Conservation (phyloP, 2,329 filamentous ascomycete genomes). For the Trichoderma atrobrunneum region DNA sequence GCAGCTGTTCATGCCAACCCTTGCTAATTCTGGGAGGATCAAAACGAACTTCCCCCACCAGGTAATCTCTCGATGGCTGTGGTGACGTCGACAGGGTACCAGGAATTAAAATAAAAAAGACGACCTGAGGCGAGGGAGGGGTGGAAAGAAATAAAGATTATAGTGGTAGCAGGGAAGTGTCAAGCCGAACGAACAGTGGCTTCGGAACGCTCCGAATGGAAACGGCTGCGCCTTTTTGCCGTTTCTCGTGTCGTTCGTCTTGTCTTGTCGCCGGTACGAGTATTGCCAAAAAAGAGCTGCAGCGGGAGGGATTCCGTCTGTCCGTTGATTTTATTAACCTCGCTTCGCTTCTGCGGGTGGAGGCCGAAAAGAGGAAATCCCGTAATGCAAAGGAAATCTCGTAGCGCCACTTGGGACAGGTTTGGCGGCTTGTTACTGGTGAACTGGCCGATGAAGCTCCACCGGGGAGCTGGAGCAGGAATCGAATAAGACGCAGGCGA, state of each 20-base stretch:
- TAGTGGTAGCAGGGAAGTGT: background rate
- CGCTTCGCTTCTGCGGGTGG: slow-evolving; percentile 3
- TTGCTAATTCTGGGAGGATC: background rate
- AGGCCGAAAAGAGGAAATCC: background rate
- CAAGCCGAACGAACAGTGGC: background rate
- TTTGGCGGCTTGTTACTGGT: background rate
- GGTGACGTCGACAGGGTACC: slow-evolving; percentile 7
- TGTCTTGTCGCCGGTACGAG: background rate
- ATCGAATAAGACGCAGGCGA: background rate
- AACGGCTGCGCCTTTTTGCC: background rate
- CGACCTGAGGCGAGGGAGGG: background rate
- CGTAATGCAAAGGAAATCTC: slow-evolving; percentile 9
- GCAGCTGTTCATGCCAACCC: slow-evolving; percentile 15
- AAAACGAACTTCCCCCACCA: slow-evolving; percentile 3
- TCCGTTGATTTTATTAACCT: background rate
- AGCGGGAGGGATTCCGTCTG: background rate
- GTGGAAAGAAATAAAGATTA: background rate
- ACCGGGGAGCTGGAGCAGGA: background rate
- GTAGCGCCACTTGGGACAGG: slow-evolving; percentile 2
- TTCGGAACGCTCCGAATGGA: background rate
- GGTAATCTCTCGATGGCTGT: slow-evolving; percentile 12
- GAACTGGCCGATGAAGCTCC: background rate
- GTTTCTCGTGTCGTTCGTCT: background rate
- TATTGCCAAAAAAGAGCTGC: background rate
- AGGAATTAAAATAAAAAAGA: background rate